phyloP scores from a whole-genome alignment of 345 rosid genomes.

The Hevea brasiliensis region DNA sequence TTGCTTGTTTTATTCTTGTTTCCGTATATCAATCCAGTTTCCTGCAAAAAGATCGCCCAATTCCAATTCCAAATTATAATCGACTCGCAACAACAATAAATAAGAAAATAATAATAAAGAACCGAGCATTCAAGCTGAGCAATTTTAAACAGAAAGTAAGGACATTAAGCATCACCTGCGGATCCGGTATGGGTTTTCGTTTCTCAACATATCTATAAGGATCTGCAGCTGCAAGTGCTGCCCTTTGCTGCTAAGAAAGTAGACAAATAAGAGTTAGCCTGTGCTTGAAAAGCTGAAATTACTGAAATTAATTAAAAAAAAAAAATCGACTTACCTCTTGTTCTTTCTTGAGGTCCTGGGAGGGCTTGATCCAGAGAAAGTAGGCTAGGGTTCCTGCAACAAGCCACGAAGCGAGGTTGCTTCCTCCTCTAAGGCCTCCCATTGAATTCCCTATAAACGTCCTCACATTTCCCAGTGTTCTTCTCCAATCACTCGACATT shows the following conservation, averaged over 20 bases:
- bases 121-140: not conserved
- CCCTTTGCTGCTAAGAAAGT: constrained; percentile 54
- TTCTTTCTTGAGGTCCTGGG: constrained; percentile 78
- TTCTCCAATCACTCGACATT: constrained; percentile 59
- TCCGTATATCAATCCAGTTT: constrained; percentile 69
- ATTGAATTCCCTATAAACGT: constrained; percentile 69
- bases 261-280: not conserved
- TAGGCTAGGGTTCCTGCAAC: constrained; percentile 94
- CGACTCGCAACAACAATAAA: not conserved
- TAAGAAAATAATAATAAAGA: no score
- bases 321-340: constrained; percentile 52
- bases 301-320: not conserved
- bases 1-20: constrained; percentile 48
- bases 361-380: constrained; percentile 88
- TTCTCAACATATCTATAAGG: constrained; percentile 67
- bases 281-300: not conserved
- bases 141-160: not conserved
- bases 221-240: constrained; percentile 65
- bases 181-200: constrained; percentile 77
- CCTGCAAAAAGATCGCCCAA: constrained; percentile 37
- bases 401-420: constrained; percentile 78
- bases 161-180: constrained; percentile 50
- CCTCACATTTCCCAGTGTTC: constrained; percentile 62
- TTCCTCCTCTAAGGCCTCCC: constrained; percentile 85
- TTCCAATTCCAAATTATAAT: not conserved